Evolutionary conservation across 331 rosid genomes (phyloP), one percentile per base, ranked within the genome.

Genomic region (Prunus yedoensis): DNA sequence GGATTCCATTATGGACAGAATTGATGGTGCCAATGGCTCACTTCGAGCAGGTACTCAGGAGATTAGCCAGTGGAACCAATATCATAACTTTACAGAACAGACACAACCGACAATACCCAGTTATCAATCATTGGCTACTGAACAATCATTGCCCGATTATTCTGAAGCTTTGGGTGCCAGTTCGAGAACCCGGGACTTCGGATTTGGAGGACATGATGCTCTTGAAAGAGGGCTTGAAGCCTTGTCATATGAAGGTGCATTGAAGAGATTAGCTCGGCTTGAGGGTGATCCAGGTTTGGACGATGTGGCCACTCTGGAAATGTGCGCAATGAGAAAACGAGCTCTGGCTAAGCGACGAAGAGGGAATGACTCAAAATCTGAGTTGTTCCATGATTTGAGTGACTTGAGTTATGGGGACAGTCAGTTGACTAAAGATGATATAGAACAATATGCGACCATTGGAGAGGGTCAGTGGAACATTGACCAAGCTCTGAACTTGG

Each of bases 261-360:
- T 46, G 20, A 18, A 21, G 28, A 52, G 25, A 49, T 32, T 14
- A 21, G 79, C 56, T 52, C 61, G 35, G 79, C 15, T 27, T 10
- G 73, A 75, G 17, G 53, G 38, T 16, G 73, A 54, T 53, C 64
- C 5, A 63, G 21, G 65, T 6, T 66, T 66, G 65, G 66, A 65
- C 12, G 73, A 75, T 10, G 8, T 71, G 64, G 32, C 63, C 32
- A 58, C 75, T 51, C 8, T 71, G 75, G 11, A n/a, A 53, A 71
- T 58, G 75, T 71, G 75, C 16, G 51, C 50, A 18, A 53, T n/a
- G 65, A 71, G 35, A 15, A 71, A 71, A 54, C 30, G 35, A 28
- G 50, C 74, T 41, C 58, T 68, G 41, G 60, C 45, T 41, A 16
- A 21, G 51, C 28, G n/a, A 12, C 32, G 10, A 54, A 17, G 32